Conservation (phyloP, 1,284 basidiomycete genomes). For the Ganoderma lucidum region DNA sequence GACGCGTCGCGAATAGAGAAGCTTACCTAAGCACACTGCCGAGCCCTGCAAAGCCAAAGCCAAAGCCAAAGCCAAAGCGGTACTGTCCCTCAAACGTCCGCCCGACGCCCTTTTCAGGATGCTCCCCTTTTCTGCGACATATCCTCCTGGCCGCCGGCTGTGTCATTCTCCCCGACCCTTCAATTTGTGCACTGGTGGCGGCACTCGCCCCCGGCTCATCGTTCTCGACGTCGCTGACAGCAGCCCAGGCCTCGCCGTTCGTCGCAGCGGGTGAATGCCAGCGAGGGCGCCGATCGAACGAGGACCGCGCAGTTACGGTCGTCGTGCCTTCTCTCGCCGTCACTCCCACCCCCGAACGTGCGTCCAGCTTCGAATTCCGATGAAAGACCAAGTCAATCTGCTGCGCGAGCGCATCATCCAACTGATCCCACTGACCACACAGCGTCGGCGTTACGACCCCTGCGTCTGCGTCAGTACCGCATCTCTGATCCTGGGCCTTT, state of each 20-base stretch:
- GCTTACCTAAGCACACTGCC: slow-evolving; percentile 25
- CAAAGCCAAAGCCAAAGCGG: slow-evolving; percentile 4
- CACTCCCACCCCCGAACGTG: slow-evolving; percentile 19
- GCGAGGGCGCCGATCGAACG: not conserved
- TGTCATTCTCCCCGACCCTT: not conserved
- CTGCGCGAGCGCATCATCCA: slow-evolving; percentile 14
- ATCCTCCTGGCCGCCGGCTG: not conserved
- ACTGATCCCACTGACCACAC: slow-evolving; percentile 4
- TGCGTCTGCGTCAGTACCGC: slow-evolving; percentile 2
- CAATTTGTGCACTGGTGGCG: not conserved
- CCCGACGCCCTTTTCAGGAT: slow-evolving; percentile 1
- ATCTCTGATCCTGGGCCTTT: slow-evolving; percentile 9
- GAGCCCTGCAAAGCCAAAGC: not conserved
- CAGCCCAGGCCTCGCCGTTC: not conserved
- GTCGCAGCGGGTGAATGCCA: not conserved
- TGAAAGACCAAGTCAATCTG: not conserved
- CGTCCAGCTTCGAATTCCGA: slow-evolving; percentile 9
- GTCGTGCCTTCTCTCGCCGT: slow-evolving; percentile 9
- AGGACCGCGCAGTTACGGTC: not conserved
- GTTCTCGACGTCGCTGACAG: not conserved
- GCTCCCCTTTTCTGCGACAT: not conserved
- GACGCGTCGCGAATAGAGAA: slow-evolving; percentile 31
- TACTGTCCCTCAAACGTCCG: slow-evolving; percentile 16
- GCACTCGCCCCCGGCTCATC: not conserved
- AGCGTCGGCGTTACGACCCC: slow-evolving; percentile 13